A percentile compares a stretch with the other conserved stretches of the same genome.
These are phyloP conservation scores for Colletotrichum theobromicola DNA, from an alignment of 2,329 filamentous ascomycete species.

Conservation along the genomic window DNA sequence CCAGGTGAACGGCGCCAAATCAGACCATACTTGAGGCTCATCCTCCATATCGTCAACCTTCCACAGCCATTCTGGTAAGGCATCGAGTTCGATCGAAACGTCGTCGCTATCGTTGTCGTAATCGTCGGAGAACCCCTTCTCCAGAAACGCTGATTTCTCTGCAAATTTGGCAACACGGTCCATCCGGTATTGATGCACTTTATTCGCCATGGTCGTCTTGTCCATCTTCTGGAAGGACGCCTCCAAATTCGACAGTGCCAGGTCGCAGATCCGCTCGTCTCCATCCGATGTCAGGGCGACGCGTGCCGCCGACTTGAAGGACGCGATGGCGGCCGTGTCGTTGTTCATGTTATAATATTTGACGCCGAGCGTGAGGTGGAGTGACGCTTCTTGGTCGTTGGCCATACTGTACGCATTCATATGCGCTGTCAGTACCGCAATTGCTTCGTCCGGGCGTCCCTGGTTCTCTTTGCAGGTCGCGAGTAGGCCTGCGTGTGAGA, in stretches of 20 bases:
- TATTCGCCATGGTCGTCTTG: conserved; percentile 27
- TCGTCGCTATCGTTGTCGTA: conserved; percentile 12
- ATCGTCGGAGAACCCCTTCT: not conserved
- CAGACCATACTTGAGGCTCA: not conserved
- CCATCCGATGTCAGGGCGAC: conserved; percentile 31
- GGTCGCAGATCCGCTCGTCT: conserved; percentile 35
- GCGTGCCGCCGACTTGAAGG: conserved; percentile 32
- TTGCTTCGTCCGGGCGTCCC: conserved; percentile 32
- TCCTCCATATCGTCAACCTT: conserved; percentile 9
- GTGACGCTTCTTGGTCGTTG: conserved; percentile 34
- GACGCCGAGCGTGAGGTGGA: conserved; percentile 36
- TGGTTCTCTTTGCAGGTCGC: conserved; percentile 33
- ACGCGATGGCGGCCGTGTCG: conserved; percentile 29
- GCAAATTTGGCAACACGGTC: conserved; percentile 33
- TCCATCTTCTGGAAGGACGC: conserved; percentile 28
- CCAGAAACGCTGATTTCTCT: conserved; percentile 24
- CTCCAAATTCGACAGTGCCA: conserved; percentile 39
- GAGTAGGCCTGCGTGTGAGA: conserved; percentile 34
- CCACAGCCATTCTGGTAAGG: conserved; percentile 22
- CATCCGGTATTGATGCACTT: conserved; percentile 32
- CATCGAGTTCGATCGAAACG: not conserved
- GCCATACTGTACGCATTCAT: conserved; percentile 33
- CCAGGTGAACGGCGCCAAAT: not conserved
- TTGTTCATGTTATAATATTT: conserved; percentile 34
- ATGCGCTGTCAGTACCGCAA: conserved; percentile 29